phyloP scores from a whole-genome alignment of 805 yeast species.

The Starmerella scarabaei region DNA sequence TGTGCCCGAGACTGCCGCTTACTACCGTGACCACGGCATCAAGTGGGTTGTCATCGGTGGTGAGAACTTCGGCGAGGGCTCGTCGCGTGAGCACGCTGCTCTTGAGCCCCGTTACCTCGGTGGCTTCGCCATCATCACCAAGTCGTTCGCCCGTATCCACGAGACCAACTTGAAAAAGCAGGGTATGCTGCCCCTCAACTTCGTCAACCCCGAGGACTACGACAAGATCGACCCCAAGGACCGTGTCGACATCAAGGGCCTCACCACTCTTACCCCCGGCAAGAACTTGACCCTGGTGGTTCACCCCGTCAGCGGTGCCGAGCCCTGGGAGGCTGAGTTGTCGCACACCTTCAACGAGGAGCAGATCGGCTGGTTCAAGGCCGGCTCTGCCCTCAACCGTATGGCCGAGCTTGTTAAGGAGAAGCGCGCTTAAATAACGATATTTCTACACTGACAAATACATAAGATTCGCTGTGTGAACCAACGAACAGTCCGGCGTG shows the following conservation, averaged over 20 bases:
- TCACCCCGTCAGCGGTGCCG: slow-evolving; percentile 52
- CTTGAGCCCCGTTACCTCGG: slow-evolving; percentile 98
- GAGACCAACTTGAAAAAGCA: slow-evolving; percentile 99
- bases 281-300: slow-evolving; percentile 71
- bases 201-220: slow-evolving; percentile 76
- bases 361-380: slow-evolving; percentile 98
- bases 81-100: slow-evolving; percentile 99
- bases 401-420: slow-evolving; percentile 42
- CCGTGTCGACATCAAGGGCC: slow-evolving; percentile 75
- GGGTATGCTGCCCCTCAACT: slow-evolving; percentile 96
- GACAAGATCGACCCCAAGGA: slow-evolving; percentile 88
- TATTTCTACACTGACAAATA: background rate
- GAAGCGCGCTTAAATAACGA: slow-evolving; percentile 11
- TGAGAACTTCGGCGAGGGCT: slow-evolving; percentile 99
- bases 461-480: too few species aligned
- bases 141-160: slow-evolving; percentile 97
- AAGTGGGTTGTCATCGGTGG: slow-evolving; percentile 98
- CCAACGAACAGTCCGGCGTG: too few species aligned
- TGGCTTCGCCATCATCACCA: slow-evolving; percentile 94
- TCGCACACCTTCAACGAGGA: slow-evolving; percentile 93
- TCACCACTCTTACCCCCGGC: slow-evolving; percentile 82
- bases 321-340: slow-evolving; percentile 77
- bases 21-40: slow-evolving; percentile 84
- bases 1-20: slow-evolving; percentile 94
- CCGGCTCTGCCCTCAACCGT: slow-evolving; percentile 97